Base-by-base conservation (phyloP, 805 yeast species). In the Saturnispora sanitii region DNA sequence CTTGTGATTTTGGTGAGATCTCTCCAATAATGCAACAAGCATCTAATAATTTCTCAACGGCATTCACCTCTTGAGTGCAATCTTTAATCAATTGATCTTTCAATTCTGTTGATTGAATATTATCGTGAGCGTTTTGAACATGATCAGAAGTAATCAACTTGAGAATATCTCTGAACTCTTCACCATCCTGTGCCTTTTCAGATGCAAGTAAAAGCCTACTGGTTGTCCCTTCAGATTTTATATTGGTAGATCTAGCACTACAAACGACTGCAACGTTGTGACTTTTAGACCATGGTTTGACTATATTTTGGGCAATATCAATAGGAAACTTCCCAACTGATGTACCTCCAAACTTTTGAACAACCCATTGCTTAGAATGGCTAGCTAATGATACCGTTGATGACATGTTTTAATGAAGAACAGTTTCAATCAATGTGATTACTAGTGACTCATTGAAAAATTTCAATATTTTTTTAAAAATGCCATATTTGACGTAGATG, bases 281-380 rank as follows among this genome's bases (percentile, higher is more conserved):
- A 35, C 65, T 63, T 30, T 71, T 62, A 27, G 77, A 66, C 56
- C 77, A 85, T 19, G 68, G 74, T 54, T 76, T 77, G 36, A 92
- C 83, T 37, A 92, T 86, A 49, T 86, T 84, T 45, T 82, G 82
- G 21, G 86, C 87, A 41, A 92, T 92, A 49, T 80, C 73, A 38
- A 72, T 77, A 8, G 96, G 84, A 60, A 92, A 88, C 59, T 92
- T 92, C 18, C 98, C 98, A 25, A 92, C 96, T 35, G 92, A 79
- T 13, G 98, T 92, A 40, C 98, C 98, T 37, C 98, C 98, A 55
- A 85, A 92, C 62, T 92, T 92, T 61, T 92, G 98, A 6, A 92
- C 82, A 3, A 82, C 60, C 88, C 90, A 81, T 15, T 73, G 73
- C 2, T 53, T 34, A 4, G 48, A 43, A 5, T 50, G 35, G 4